Evolutionary conservation across 2,329 filamentous ascomycete species (phyloP), one percentile per base, ranked within the genome.

Genomic region (Pseudogymnoascus sp.): DNA sequence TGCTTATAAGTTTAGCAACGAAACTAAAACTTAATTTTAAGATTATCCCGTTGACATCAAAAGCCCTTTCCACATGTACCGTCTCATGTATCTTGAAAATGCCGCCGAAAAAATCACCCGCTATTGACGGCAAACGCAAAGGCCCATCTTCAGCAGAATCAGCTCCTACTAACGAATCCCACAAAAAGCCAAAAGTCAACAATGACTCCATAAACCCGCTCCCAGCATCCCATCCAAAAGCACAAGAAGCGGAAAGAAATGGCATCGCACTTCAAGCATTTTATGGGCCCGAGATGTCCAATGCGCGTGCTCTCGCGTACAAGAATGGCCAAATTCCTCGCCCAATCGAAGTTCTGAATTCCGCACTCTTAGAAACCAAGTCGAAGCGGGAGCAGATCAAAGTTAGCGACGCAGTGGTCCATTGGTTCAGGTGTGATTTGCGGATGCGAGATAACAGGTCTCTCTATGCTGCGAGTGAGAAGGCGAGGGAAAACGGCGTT

Each of bases 381-480:
- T 69, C 75, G 0, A 73, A 75, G 37, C 81, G 89, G 7, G 77
- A 79, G 28, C 74, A 77, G 1, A 80, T 89, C 11, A 66, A 76
- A 1, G 77, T 81, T 0, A 83, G 83, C 31, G 78, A 84, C 26
- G 84, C 87, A 0, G 88, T 96, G 0, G 84, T 96, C 0, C 90
- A 96, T 75, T 96, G 92, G 92, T 96, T 93, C 79, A 96, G 95
- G 76, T 86, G 84, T 70, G 93, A 96, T 73, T 76, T 96, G 60
- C 83, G 92, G 2, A 80, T 83, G 1, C 74, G 77, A 0, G 93
- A 97, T 73, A 96, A 96, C 72, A 88, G 83, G 7, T 84, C 84
- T 0, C 75, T 96, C 24, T 81, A 83, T 35, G 75, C 86, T 65
- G 92, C 92, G 0, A 86, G 83, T 62, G 77, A 85, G 63, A 81